Evolutionary conservation across 345 rosid genomes (phyloP).

Genomic region (Euclidium syriacum): DNA sequence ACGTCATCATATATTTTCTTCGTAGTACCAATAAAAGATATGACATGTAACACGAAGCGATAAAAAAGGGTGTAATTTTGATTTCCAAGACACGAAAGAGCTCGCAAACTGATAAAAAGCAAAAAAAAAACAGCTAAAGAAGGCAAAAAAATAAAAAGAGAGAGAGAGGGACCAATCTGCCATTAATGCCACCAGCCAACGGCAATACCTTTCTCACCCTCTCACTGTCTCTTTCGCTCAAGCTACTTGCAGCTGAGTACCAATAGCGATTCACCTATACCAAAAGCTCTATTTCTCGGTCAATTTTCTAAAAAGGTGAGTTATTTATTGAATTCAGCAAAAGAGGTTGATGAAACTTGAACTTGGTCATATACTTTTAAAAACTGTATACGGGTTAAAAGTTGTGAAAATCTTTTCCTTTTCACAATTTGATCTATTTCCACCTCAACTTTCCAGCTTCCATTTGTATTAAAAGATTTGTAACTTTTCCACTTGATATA

Average conservation of each 20-base stretch:
- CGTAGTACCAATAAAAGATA: conserved; percentile 3
- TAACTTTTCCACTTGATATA: conserved; percentile 29
- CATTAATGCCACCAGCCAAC: conserved; percentile 29
- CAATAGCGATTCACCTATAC: not conserved
- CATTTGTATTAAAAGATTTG: conserved; percentile 13
- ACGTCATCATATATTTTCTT: conserved; percentile 19
- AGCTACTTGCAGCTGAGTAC: not conserved
- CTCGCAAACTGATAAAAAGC: not conserved
- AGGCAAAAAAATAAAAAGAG: not conserved
- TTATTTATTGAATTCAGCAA: not conserved
- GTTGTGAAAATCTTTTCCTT: conserved; percentile 17
- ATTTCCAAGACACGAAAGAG: not conserved
- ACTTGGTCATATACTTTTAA: conserved; percentile 2
- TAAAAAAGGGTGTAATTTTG: not conserved
- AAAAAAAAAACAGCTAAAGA: not conserved
- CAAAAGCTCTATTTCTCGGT: not conserved
- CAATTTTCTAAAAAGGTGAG: too few relatives aligned
- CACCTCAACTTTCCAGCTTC: conserved; percentile 14
- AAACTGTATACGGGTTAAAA: not conserved
- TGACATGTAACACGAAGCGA: not conserved
- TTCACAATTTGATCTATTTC: conserved; percentile 33
- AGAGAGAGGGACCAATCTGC: conserved; percentile 25
- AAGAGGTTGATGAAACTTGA: conserved; percentile 5
- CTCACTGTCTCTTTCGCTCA: not conserved
- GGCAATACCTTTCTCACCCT: not conserved